Conservation (phyloP, 768 basidiomycete species). For the Cytidiella melzeri region DNA sequence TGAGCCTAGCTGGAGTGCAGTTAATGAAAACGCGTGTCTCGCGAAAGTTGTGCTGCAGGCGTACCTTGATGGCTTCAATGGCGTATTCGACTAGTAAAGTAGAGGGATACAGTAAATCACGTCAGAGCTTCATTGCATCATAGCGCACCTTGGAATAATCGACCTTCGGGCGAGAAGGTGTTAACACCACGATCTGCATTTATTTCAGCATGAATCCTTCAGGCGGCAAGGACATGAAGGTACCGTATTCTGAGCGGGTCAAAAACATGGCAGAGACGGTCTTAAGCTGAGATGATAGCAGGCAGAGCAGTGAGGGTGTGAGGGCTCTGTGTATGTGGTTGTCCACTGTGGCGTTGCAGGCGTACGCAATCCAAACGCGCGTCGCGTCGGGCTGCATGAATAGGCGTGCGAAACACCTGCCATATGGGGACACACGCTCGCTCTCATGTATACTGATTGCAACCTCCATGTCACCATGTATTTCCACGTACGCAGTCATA, state of each 20-base stretch:
- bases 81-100: slow-evolving; percentile 95
- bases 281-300: background rate
- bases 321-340: background rate
- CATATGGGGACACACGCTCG: background rate
- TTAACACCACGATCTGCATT: slow-evolving; percentile 90
- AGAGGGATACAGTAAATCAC: background rate
- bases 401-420: slow-evolving; percentile 6
- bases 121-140: slow-evolving; percentile 3
- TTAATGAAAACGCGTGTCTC: background rate
- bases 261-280: slow-evolving; percentile 61
- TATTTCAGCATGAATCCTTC: background rate
- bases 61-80: slow-evolving; percentile 96
- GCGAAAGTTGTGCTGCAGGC: slow-evolving; percentile 9
- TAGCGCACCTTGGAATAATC: slow-evolving; percentile 86
- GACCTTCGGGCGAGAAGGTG: slow-evolving; percentile 98
- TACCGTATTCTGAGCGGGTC: slow-evolving; percentile 94
- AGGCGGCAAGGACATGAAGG: slow-evolving; percentile 4
- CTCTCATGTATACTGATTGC: too few relatives aligned
- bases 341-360: background rate
- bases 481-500: too few relatives aligned
- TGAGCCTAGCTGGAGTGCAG: slow-evolving; percentile 73
- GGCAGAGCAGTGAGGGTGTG: background rate
- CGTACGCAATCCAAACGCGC: slow-evolving; percentile 16
- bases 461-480: too few relatives aligned
- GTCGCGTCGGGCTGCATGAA: slow-evolving; percentile 13